Evolutionary conservation across 768 basidiomycete genomes (phyloP).

Genomic region (Suillus clintonianus): DNA sequence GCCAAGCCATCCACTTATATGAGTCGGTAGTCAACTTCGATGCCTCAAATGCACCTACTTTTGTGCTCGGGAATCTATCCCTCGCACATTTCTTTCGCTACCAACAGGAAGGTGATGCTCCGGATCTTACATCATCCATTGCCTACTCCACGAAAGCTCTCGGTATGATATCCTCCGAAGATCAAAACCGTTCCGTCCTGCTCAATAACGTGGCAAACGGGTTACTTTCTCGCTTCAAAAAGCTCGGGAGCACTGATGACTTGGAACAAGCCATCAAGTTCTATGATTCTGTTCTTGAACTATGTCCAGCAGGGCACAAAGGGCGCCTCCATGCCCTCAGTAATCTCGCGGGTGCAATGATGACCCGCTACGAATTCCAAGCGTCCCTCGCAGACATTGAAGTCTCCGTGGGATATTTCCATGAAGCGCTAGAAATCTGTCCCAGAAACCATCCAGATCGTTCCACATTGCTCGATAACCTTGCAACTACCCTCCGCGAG

Average conservation of each 20-base stretch:
- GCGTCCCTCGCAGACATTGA: constrained; percentile 18
- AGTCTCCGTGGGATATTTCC: constrained; percentile 13
- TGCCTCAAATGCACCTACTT: neutral
- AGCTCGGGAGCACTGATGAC: constrained; percentile 6
- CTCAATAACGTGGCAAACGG: neutral
- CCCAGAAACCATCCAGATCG: constrained; percentile 4
- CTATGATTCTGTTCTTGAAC: constrained; percentile 10
- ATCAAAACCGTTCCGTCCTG: constrained; percentile 8
- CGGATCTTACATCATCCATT: constrained; percentile 30
- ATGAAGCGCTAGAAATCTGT: constrained; percentile 10
- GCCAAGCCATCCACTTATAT: constrained; percentile 24
- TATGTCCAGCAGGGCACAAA: neutral
- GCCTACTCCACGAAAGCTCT: constrained; percentile 29
- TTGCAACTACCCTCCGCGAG: constrained; percentile 13
- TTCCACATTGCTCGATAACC: constrained; percentile 5
- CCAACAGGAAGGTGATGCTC: constrained; percentile 18
- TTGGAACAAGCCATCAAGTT: constrained; percentile 16
- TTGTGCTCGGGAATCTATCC: neutral
- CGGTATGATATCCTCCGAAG: constrained; percentile 6
- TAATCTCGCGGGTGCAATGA: constrained; percentile 32
- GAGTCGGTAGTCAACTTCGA: constrained; percentile 18
- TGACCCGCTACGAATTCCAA: constrained; percentile 28
- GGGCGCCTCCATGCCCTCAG: neutral
- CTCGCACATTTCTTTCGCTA: constrained; percentile 21
- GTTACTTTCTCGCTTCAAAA: constrained; percentile 10